Conservation (phyloP, 257 asterid species). For the Solanum chmielewskii region DNA sequence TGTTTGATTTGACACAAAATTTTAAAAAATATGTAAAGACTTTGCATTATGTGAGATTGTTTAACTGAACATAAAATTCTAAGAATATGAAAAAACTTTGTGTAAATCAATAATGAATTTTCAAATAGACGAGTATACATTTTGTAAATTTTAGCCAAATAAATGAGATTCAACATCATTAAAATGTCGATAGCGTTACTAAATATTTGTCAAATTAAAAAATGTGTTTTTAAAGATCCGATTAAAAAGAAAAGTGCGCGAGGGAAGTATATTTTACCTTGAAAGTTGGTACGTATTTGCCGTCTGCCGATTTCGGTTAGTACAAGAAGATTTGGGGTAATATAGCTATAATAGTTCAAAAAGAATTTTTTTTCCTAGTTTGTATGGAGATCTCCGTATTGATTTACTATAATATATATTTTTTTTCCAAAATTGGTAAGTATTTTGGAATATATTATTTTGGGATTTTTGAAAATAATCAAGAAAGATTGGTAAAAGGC, state of each 20-base stretch:
- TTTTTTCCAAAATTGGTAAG: background rate
- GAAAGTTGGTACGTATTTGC: background rate
- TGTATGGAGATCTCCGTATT: background rate
- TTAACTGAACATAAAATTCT: too few species aligned
- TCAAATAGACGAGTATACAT: too few species aligned
- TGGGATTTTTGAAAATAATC: background rate
- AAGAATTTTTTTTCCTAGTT: background rate
- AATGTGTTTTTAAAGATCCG: background rate
- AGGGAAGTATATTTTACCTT: background rate
- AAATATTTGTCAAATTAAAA: too few species aligned
- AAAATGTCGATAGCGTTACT: too few species aligned
- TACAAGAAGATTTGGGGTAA: background rate
- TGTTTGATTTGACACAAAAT: accelerated
- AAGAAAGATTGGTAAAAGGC: background rate
- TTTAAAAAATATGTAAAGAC: too few species aligned
- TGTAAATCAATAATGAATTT: too few species aligned
- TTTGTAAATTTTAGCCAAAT: background rate
- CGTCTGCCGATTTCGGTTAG: background rate
- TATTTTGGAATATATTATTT: background rate
- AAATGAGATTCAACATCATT: too few species aligned
- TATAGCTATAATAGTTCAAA: background rate
- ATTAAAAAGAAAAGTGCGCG: background rate
- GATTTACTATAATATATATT: background rate
- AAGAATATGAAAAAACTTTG: too few species aligned
- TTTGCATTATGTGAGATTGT: background rate